Evolutionary conservation across 257 asterid species (phyloP), one percentile per base, ranked within the genome.

Genomic region (Fraxinus quadrangulata): DNA sequence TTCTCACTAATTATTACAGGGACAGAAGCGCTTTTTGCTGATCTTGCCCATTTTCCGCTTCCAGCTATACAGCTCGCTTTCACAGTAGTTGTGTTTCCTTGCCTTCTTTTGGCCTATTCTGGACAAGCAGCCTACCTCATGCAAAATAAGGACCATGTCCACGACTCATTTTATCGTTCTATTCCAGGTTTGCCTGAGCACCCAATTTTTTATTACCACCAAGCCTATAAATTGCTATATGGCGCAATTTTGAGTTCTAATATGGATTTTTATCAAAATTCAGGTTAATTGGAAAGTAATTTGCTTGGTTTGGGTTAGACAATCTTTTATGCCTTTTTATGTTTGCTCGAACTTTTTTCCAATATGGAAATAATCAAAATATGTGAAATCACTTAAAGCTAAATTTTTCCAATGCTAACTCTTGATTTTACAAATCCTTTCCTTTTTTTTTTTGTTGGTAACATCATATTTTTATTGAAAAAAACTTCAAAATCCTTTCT

Each of bases 41-140:
- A 95, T 85, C 94, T 95, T 68, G 91, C 94, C 76, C 94, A 95
- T 88, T 95, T 95, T 81, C 99, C 98, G 0, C 92, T 95, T 79
- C 79, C 97, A 30, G 96, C 99, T 40, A 74, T 95, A 83, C 99
- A 93, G 90, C 97, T 95, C 69, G 99, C 99, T 70, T 95, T 95
- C 84, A 95, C 97, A 1, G 84, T 78, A 28, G 67, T 95, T 21
- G 98, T 95, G 74, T 95, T 95, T 81, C 99, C 99, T 78, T 95
- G 97, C 86, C 99, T 95, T 83, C 96, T 95, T 73, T 83, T 92
- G 76, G 97, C 98, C 75, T 95, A 95, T 86, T 90, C 94, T 45
- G 99, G 99, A 42, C 99, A 95, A 83, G 99, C 99, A 47, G 97
- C 99, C 54, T 95, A 95, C 90, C 97, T 95, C 78, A 86, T 85